Evolutionary conservation across 805 yeast species (phyloP), one percentile per base, ranked within the genome.

Genomic region (Lachancea waltii): DNA sequence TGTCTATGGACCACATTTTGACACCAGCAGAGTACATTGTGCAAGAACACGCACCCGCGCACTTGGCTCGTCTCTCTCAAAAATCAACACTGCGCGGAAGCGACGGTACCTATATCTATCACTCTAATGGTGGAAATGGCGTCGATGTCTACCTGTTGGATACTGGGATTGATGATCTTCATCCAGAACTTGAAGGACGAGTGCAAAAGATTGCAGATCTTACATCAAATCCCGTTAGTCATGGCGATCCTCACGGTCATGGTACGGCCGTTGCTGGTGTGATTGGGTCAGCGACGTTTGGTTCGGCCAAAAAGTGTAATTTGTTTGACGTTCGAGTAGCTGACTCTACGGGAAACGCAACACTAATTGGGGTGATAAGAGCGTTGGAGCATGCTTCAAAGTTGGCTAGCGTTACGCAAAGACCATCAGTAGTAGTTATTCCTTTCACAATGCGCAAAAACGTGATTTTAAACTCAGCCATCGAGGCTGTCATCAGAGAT

Each of bases 181-280:
- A 78, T 51, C 75, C 73, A n/a, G 82, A 79, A 26, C 63, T 82
- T 52, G 80, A 72, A 49, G 79, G 76, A 0, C 62, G 90, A 36
- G 85, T 79, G 6, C 49, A 46, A 5, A 54, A 60, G 41, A 87
- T 87, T 0, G 69, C 65, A 5, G 84, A 81, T 51, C 75, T 78
- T 43, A 79, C 86, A 0, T 64, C 62, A 2, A 80, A 75, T 45
- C 75, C 76, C 0, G 32, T 14, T 11, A 21, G 16, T 4, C 50
- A 65, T 1, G 85, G 84, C 6, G 96, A 89, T 54, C 63, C 63
- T 7, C 79, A 53, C 40, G 96, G 96, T 0, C 97, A 87, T 58
- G 97, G 95, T 0, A 85, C 96, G 1, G 95, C 86, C 58, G 94
- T 89, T 34, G 95, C 96, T 0, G 96, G 96, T 4, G 65, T 85